Evolutionary conservation across 257 asterid genomes (phyloP).

Genomic region (Solanum chmielewskii): DNA sequence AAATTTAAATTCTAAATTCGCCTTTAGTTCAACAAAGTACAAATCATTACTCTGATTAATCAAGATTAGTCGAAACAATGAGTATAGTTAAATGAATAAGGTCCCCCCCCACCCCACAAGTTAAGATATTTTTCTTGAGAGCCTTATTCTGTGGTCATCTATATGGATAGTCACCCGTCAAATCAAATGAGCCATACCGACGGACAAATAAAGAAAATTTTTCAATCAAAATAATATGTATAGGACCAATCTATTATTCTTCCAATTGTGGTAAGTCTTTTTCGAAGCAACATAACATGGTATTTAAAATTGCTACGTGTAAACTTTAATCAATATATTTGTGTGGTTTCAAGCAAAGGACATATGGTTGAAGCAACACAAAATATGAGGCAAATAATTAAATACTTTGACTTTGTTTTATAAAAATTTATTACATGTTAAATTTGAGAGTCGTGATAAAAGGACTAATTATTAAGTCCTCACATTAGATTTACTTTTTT

Average conservation of each 20-base stretch:
- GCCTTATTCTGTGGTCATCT: too few species aligned
- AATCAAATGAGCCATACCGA: too few species aligned
- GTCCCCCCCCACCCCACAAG: fast-evolving
- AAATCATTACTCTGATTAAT: neutral
- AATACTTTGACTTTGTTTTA: neutral
- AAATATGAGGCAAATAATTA: neutral
- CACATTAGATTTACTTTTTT: too few species aligned
- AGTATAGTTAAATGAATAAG: neutral
- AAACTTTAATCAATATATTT: neutral
- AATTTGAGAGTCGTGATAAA: neutral
- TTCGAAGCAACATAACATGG: neutral
- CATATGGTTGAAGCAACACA: neutral
- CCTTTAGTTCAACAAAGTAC: neutral
- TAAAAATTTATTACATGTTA: neutral
- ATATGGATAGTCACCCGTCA: too few species aligned
- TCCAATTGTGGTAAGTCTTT: neutral
- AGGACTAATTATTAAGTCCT: neutral
- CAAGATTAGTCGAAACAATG: neutral
- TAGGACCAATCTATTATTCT: neutral
- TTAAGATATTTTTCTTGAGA: too few species aligned
- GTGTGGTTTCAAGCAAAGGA: neutral
- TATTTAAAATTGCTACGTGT: neutral
- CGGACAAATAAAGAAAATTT: too few species aligned
- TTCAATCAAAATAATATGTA: too few species aligned
- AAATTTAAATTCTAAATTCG: too few species aligned